Evolutionary conservation across 75 land plant genomes (phyloP), one percentile per base, ranked within the genome.

Genomic region (Picea sitchensis): DNA sequence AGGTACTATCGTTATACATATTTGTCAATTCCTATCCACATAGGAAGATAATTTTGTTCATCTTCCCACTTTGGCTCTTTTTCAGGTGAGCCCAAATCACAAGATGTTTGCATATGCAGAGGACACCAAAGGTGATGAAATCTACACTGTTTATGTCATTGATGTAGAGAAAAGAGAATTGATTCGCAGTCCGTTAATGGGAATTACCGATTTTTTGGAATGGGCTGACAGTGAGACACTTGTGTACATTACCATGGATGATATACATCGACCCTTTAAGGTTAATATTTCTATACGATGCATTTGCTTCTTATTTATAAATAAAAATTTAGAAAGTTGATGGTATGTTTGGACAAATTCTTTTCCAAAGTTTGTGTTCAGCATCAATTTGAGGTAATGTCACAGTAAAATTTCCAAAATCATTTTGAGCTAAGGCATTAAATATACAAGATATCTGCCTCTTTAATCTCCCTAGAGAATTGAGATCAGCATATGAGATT

Each of bases 61-160:
- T 56, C 44, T 11, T 54, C 15, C 54, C 47, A 60, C 59, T 75
- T 76, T 69, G 36, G 58, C 14, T 23, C 41, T 59, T n/a, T 58
- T 64, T 36, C 86, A 96, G 99, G 92, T 95, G 11, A 95, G 95
- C 79, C 98, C 95, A 73, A 86, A 93, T 83, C 84, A 93, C 86
- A 88, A 87, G 85, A 80, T 91, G 76, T 86, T 95, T 9, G 98
- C 98, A 57, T 95, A 93, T 84, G 91, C 97, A 14, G 98, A 95
- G 79, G 99, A 97, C 80, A 90, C 87, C 58, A 95, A 87, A 79
- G 99, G 99, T 34, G 87, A 97, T 88, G 99, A 97, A 80, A 91
- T 95, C 18, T 97, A 91, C 76, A 97, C 91, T 76, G 86, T 95
- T 44, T 82, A 93, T 76, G 80, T 93, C n/a, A 89, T 95, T 75